phyloP scores from a whole-genome alignment of 2,329 filamentous ascomycete genomes.

The Penicillium corylophilum region DNA sequence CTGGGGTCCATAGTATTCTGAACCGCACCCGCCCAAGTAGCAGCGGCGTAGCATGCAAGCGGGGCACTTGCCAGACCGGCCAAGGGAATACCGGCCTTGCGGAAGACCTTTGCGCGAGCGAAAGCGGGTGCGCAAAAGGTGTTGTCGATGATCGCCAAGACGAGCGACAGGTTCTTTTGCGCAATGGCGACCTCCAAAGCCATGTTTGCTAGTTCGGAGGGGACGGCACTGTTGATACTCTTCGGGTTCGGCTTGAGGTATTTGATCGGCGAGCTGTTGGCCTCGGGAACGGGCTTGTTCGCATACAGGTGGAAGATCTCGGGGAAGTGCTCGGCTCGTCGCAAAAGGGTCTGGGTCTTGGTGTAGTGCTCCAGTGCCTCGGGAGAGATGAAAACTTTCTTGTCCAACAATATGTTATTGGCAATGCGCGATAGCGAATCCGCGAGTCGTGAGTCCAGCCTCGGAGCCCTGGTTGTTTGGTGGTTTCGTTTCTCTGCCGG shows the following conservation, averaged over 20 bases:
- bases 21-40: slow-evolving; percentile 63
- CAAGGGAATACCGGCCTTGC: slow-evolving; percentile 41
- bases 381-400: slow-evolving; percentile 76
- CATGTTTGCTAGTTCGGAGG: slow-evolving; percentile 65
- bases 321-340: slow-evolving; percentile 73
- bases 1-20: slow-evolving; percentile 75
- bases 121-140: slow-evolving; percentile 47
- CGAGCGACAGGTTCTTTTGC: slow-evolving; percentile 72
- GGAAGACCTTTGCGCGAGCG: slow-evolving; percentile 44
- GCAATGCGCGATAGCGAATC: slow-evolving; percentile 55
- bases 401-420: slow-evolving; percentile 70
- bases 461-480: slow-evolving; percentile 24
- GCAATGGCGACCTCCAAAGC: slow-evolving; percentile 80
- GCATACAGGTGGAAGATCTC: slow-evolving; percentile 79
- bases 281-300: slow-evolving; percentile 70
- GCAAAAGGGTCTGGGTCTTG: slow-evolving; percentile 69
- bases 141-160: slow-evolving; percentile 73
- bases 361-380: slow-evolving; percentile 73
- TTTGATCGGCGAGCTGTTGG: slow-evolving; percentile 58
- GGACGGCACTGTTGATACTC: slow-evolving; percentile 68
- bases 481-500: slow-evolving; percentile 6
- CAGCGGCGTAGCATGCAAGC: slow-evolving; percentile 61
- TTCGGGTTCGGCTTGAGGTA: slow-evolving; percentile 67
- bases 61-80: slow-evolving; percentile 40
- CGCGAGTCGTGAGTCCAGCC: slow-evolving; percentile 38